A percentile compares a stretch with the other conserved stretches of the same genome.
Evolutionary conservation across 2,329 filamentous ascomycete species (phyloP).

Genomic region (Fusarium fracticaudum): DNA sequence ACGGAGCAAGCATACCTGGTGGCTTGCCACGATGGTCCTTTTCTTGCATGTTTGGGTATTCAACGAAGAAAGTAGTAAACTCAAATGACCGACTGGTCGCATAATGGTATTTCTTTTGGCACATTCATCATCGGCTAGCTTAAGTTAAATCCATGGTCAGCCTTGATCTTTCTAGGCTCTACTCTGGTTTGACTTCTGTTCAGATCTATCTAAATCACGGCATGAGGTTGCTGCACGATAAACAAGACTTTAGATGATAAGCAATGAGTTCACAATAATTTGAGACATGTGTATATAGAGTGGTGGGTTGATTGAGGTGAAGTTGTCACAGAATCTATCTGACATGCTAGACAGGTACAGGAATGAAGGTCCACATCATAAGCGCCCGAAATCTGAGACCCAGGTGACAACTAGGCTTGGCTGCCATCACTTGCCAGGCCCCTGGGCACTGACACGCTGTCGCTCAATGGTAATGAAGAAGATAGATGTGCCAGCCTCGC

Average conservation of each 20-base stretch:
- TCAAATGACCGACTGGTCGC: neutral
- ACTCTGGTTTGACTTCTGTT: neutral
- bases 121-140: neutral
- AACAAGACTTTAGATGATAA: too few species aligned
- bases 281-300: neutral
- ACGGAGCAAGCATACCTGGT: slow-evolving; percentile 47
- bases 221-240: too few species aligned
- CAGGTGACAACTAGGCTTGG: neutral
- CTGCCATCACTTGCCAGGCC: neutral
- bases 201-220: neutral
- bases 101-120: neutral
- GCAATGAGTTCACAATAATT: neutral
- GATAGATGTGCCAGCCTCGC: neutral
- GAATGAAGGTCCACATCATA: neutral
- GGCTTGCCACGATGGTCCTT: slow-evolving; percentile 47
- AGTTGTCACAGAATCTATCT: neutral
- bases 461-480: neutral
- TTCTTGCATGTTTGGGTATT: slow-evolving; percentile 41
- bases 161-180: neutral
- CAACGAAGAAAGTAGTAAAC: neutral
- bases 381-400: neutral
- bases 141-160: too few species aligned
- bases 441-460: neutral
- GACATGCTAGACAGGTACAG: neutral
- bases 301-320: neutral